Evolutionary conservation across 2,329 filamentous ascomycete genomes (phyloP), one percentile per base, ranked within the genome.

Genomic region (Bipolaris oryzae): DNA sequence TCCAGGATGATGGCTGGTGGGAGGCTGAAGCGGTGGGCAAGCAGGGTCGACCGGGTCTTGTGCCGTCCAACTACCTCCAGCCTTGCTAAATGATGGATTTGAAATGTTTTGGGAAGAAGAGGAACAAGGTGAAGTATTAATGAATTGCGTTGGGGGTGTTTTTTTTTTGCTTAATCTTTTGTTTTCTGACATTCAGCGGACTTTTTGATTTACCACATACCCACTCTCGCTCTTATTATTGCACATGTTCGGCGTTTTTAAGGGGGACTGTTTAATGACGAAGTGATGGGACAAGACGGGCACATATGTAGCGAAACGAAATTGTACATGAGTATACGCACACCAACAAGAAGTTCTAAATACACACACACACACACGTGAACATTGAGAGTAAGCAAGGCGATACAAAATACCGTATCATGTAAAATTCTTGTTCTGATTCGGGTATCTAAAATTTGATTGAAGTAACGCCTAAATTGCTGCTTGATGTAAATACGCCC

Each of bases 1-100:
- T 96, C 70, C 95, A 99, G 78, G 95, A 99, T 74, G 95, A 99
- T 73, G 95, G 95, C 18, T 99, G 95, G 95, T 99, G 96, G 95
- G 95, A 99, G 79, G 96, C 96, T 11, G 94, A 97, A 76, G 86
- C 97, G 38, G 90, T 93, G 43, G 88, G 88, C 18, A 82, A 81
- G 67, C 78, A 78, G 38, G 81, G 81, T 7, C 74, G 78, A 38
- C 75, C 82, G 15, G 87, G 87, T 21, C 77, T 89, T 64, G 87
- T 89, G 49, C 87, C 87, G 2, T 87, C 85, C 63, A 89, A 89
- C 74, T 89, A 89, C 69, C 72, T 89, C 53, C 86, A 88, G 75
- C 80, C 81, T 52, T 85, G 84, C 66, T 81, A 68, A 18, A 66
- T 13, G 28, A 64, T 7, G 23, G 47, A 6, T 18, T 23, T 1